Percentiles rank a stretch among this genome's conserved stretches.
Evolutionary conservation across 2,329 filamentous ascomycete genomes (phyloP).

Genomic region (Celoporthe dispersa): DNA sequence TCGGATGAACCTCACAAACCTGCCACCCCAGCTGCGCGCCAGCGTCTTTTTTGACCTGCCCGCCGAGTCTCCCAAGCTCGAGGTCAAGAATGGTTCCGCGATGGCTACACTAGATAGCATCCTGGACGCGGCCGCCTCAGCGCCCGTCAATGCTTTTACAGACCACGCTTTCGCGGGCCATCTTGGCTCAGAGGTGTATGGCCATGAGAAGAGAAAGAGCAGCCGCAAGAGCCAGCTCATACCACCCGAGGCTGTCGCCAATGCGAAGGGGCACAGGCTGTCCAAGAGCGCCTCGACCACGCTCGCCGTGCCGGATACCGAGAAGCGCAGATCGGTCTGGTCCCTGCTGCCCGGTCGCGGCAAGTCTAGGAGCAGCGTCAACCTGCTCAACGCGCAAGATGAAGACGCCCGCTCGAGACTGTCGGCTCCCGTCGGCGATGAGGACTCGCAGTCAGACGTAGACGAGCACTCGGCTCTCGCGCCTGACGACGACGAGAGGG

Average conservation of each 20-base stretch:
- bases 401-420: slow-evolving; percentile 30
- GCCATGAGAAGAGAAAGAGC: slow-evolving; percentile 58
- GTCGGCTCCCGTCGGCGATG: slow-evolving; percentile 23
- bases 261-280: slow-evolving; percentile 33
- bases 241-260: neutral
- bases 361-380: slow-evolving; percentile 29
- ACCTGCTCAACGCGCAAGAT: slow-evolving; percentile 27
- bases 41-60: slow-evolving; percentile 86
- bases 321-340: slow-evolving; percentile 30
- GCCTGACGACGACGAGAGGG: slow-evolving; percentile 37
- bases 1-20: slow-evolving; percentile 49
- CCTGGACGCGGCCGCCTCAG: slow-evolving; percentile 83
- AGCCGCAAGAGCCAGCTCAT: slow-evolving; percentile 34
- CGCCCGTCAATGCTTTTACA: slow-evolving; percentile 89
- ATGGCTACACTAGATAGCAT: slow-evolving; percentile 90
- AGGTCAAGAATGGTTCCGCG: slow-evolving; percentile 78
- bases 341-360: slow-evolving; percentile 34
- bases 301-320: slow-evolving; percentile 29
- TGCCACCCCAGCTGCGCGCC: slow-evolving; percentile 87
- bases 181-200: slow-evolving; percentile 76
- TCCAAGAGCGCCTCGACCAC: slow-evolving; percentile 32
- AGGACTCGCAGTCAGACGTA: slow-evolving; percentile 29
- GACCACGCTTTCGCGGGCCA: slow-evolving; percentile 84
- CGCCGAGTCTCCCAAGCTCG: slow-evolving; percentile 54
- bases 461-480: slow-evolving; percentile 32